These are phyloP conservation scores for Nakazawaea populi DNA, from an alignment of 805 yeast genomes.

Conservation along the genomic window DNA sequence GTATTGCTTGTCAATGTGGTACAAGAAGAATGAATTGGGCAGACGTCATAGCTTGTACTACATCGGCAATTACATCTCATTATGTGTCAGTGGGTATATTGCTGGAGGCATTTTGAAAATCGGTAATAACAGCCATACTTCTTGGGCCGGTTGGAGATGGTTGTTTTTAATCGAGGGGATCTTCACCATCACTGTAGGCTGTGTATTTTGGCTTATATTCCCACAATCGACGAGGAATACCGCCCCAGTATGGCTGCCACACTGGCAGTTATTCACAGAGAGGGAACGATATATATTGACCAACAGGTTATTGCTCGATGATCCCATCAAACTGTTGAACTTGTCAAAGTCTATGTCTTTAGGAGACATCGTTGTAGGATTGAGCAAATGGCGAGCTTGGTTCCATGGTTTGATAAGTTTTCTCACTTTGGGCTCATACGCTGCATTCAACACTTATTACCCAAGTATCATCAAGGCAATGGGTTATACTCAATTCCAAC, in stretches of 20 bases:
- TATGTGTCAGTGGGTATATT: constrained; percentile 25
- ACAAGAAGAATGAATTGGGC: constrained; percentile 53
- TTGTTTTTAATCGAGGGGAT: constrained; percentile 60
- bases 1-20: constrained; percentile 63
- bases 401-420: constrained; percentile 7
- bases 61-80: constrained; percentile 39
- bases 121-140: constrained; percentile 29
- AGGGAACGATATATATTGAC: constrained; percentile 53
- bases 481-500: constrained; percentile 12
- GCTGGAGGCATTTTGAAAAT: constrained; percentile 49
- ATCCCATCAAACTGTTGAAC: constrained; percentile 37
- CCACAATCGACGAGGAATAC: constrained; percentile 28
- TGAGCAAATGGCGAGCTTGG: constrained; percentile 9
- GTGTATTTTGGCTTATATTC: constrained; percentile 24
- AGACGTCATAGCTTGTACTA: constrained; percentile 37
- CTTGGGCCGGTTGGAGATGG: constrained; percentile 59
- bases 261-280: constrained; percentile 37
- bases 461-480: constrained; percentile 12
- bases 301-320: constrained; percentile 55
- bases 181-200: constrained; percentile 49
- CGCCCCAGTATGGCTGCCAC: constrained; percentile 19
- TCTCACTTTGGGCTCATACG: constrained; percentile 1
- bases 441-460: constrained; percentile 11
- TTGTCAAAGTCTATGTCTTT: constrained; percentile 2
- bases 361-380: constrained; percentile 1